A percentile compares a stretch with the other conserved stretches of the same genome.
Evolutionary conservation across 495 filamentous ascomycete species (phyloP).

Genomic region (Coniosporium apollinis): DNA sequence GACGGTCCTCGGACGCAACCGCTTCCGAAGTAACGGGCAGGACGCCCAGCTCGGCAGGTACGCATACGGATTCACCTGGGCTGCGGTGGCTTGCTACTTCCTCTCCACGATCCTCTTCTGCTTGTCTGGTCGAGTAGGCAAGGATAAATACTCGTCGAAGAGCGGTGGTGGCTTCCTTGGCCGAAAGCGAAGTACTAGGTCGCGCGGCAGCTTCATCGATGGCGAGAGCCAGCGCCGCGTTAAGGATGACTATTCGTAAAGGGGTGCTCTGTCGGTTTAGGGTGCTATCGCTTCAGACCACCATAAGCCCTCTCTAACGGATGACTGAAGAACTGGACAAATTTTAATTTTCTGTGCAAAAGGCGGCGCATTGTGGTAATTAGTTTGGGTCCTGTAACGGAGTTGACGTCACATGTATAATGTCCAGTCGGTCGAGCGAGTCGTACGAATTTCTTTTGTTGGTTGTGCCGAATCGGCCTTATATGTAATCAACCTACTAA

Average conservation of each 20-base stretch:
- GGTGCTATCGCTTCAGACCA: no score
- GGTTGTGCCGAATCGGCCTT: no score
- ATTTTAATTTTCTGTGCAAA: no score
- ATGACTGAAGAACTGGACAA: no score
- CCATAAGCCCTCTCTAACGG: no score
- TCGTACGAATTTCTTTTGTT: no score
- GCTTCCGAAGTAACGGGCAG: slow-evolving; percentile 42
- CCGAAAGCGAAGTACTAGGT: slow-evolving; percentile 25
- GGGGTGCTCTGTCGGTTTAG: no score
- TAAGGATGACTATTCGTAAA: slow-evolving; percentile 47
- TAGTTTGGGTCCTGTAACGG: no score
- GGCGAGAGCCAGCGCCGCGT: slow-evolving; percentile 35
- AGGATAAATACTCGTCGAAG: slow-evolving; percentile 8
- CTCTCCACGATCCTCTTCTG: slow-evolving; percentile 59
- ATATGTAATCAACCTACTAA: no score
- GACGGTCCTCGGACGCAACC: slow-evolving; percentile 59
- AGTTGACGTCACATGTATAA: no score
- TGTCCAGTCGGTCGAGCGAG: no score
- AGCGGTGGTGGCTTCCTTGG: slow-evolving; percentile 17
- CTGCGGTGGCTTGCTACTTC: slow-evolving; percentile 49
- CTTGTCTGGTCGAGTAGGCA: slow-evolving; percentile 26
- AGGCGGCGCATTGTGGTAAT: no score
- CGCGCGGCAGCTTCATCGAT: slow-evolving; percentile 34
- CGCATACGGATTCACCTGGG: slow-evolving; percentile 79
- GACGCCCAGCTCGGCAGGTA: slow-evolving; percentile 47